phyloP scores from a whole-genome alignment of 2,329 filamentous ascomycete species.

The Verticillium alfalfae region DNA sequence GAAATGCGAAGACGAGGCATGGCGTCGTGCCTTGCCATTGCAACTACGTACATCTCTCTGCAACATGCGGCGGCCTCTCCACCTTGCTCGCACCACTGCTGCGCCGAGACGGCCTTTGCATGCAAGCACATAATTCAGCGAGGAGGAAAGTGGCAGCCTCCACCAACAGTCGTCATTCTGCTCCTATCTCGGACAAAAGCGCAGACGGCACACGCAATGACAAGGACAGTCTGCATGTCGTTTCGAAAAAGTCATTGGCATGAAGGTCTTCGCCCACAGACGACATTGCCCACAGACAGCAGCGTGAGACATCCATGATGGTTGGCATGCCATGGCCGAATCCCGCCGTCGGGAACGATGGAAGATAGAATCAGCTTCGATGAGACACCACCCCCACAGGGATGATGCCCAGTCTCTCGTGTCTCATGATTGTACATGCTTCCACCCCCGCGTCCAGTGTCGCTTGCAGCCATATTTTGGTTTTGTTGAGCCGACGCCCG shows the following conservation, averaged over 20 bases:
- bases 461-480: neutral
- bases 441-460: neutral
- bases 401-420: neutral
- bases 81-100: neutral
- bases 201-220: neutral
- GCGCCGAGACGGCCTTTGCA: neutral
- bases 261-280: no score
- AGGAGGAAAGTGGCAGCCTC: neutral
- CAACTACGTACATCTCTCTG: no score
- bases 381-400: neutral
- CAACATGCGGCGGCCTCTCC: no score
- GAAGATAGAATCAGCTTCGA: neutral
- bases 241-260: no score
- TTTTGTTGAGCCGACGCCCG: neutral
- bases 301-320: neutral
- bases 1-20: no score
- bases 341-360: neutral
- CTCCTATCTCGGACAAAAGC: neutral
- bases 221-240: no score
- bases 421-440: neutral
- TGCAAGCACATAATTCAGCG: neutral
- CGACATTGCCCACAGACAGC: neutral
- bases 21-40: no score
- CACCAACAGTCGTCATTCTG: neutral
- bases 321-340: neutral